Percentiles rank a stretch among this genome's conserved stretches.
Evolutionary conservation across 306 rosid genomes (phyloP).

Genomic region (Quercus mongolica): DNA sequence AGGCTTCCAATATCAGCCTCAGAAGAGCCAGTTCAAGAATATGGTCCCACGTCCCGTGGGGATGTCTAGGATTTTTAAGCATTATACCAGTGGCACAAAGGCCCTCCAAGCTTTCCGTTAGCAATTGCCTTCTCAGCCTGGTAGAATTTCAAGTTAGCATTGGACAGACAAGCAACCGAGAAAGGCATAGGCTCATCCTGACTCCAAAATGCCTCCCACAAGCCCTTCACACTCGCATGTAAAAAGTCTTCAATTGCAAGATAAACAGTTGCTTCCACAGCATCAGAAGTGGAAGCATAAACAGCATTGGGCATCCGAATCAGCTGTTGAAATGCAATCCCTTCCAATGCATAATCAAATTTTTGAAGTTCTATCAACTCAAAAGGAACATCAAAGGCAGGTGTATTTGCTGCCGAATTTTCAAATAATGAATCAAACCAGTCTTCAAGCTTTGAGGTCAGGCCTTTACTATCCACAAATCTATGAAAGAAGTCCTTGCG

Average conservation of each 20-base stretch:
- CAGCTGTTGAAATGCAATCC: conserved; percentile 92
- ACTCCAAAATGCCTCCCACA: conserved; percentile 98
- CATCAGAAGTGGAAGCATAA: conserved; percentile 81
- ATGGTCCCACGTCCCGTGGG: conserved; percentile 92
- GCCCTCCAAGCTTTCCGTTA: conserved; percentile 76
- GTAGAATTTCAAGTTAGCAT: conserved; percentile 74
- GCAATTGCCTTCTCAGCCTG: conserved; percentile 90
- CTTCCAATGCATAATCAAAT: conserved; percentile 96
- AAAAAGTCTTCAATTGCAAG: conserved; percentile 93
- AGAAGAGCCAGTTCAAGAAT: conserved; percentile 79
- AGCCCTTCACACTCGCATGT: conserved; percentile 85
- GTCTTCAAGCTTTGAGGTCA: conserved; percentile 62
- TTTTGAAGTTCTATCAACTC: conserved; percentile 94
- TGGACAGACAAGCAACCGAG: conserved; percentile 72
- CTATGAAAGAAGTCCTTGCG: conserved; percentile 75
- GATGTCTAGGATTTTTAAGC: conserved; percentile 79
- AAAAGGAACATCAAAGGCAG: conserved; percentile 82
- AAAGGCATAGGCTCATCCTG: conserved; percentile 91
- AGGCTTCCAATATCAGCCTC: conserved; percentile 71
- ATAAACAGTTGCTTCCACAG: conserved; percentile 81
- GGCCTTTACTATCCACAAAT: conserved; percentile 61
- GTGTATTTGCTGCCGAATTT: conserved; percentile 37
- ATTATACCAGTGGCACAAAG: conserved; percentile 83
- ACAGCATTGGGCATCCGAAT: conserved; percentile 88
- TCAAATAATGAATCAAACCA: conserved; percentile 68